These are phyloP conservation scores for Aegilops sharonensis DNA, from an alignment of 176 grass and related monocot genomes.

Conservation along the genomic window DNA sequence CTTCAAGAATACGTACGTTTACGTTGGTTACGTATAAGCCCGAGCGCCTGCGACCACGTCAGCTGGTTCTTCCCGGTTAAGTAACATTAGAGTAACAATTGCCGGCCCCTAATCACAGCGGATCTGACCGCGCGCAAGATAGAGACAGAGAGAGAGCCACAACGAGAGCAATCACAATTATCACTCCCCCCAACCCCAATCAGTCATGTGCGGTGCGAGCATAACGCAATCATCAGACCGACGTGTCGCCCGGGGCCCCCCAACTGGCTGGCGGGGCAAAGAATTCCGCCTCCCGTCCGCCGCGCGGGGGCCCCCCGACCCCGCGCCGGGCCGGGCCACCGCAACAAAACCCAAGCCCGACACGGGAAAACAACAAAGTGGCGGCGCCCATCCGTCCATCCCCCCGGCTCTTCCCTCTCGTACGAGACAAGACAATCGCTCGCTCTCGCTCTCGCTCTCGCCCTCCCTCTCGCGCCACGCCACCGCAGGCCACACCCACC, in stretches of 20 bases:
- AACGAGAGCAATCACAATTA: background rate
- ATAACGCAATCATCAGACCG: conserved; percentile 12
- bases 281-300: background rate
- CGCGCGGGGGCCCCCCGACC: background rate
- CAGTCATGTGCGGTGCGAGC: conserved; percentile 17
- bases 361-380: conserved; percentile 11
- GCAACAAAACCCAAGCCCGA: background rate
- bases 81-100: background rate
- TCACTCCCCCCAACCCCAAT: background rate
- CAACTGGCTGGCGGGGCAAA: background rate
- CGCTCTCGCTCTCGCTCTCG: background rate
- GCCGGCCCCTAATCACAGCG: background rate
- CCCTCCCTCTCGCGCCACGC: background rate
- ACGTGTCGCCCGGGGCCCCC: background rate
- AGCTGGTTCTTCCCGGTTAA: too few species aligned
- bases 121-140: background rate
- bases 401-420: too few species aligned
- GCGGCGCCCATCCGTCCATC: background rate
- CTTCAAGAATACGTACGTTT: background rate
- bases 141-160: background rate
- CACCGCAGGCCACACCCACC: background rate
- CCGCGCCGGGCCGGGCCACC: background rate
- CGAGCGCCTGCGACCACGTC: too few species aligned
- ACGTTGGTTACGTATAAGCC: too few species aligned
- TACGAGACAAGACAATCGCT: conserved; percentile 11